Percentiles rank a stretch among this genome's conserved stretches.
These are phyloP conservation scores for Sporothrix pseudoabietina DNA, from an alignment of 2,329 filamentous ascomycete genomes.

Conservation along the genomic window DNA sequence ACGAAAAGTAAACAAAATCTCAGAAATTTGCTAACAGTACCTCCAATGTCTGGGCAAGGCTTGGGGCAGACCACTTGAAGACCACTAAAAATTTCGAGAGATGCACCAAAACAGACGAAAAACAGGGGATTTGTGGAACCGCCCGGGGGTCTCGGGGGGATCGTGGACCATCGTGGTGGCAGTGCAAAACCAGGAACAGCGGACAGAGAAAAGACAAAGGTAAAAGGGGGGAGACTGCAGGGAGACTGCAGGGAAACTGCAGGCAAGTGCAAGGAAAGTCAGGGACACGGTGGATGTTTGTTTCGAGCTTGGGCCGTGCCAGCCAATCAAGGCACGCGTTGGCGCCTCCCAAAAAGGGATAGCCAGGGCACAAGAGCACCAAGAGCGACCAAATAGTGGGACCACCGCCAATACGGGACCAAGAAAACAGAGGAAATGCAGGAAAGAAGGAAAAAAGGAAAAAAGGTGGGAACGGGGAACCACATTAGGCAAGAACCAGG, in stretches of 20 bases:
- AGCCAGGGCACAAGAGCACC: neutral
- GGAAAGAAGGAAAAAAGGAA: neutral
- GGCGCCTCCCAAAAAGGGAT: neutral
- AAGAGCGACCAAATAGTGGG: neutral
- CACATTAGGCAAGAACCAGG: slow-evolving; percentile 14
- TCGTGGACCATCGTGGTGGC: neutral
- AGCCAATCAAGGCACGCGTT: neutral
- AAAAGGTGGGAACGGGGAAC: neutral
- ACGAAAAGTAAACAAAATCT: neutral
- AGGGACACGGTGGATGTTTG: slow-evolving; percentile 13
- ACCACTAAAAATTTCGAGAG: neutral
- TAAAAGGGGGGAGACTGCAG: neutral
- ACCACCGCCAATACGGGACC: neutral
- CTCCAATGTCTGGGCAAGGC: neutral
- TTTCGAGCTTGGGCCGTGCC: slow-evolving; percentile 11
- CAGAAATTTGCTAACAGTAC: too few relatives aligned
- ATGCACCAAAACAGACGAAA: neutral
- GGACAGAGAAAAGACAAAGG: neutral
- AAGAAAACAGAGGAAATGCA: neutral
- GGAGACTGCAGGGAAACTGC: neutral
- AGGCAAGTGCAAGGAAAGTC: neutral
- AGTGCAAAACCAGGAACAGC: slow-evolving; percentile 15
- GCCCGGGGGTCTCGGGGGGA: neutral
- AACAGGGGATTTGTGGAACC: slow-evolving; percentile 13
- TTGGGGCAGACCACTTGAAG: neutral